Evolutionary conservation across 148 eudicot species (phyloP).

Genomic region (Camellia sinensis): DNA sequence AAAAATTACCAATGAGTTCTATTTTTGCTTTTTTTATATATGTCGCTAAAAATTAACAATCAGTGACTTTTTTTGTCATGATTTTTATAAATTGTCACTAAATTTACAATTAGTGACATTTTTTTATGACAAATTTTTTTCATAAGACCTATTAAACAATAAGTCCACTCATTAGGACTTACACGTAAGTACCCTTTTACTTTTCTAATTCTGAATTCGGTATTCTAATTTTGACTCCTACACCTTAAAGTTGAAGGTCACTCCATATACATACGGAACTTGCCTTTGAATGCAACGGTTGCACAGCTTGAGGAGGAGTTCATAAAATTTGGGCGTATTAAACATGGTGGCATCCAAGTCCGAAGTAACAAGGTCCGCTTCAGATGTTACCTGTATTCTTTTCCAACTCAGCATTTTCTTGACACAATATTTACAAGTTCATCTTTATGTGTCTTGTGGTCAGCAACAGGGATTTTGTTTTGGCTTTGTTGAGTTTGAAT

Average conservation of each 20-base stretch:
- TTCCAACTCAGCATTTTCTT: neutral
- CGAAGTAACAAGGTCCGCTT: conserved; percentile 62
- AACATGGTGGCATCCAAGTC: conserved; percentile 74
- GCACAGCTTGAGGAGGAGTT: conserved; percentile 63
- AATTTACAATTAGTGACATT: no score
- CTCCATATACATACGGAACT: conserved; percentile 62
- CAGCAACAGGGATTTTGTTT: conserved; percentile 71
- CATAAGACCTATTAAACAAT: no score
- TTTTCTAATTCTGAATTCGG: neutral
- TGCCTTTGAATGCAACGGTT: conserved; percentile 55
- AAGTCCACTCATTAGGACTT: no score
- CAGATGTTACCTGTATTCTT: conserved; percentile 6
- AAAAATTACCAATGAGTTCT: no score
- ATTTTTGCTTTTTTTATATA: no score
- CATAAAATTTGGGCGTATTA: conserved; percentile 60
- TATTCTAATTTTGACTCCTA: neutral
- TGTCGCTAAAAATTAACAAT: no score
- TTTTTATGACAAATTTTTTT: no score
- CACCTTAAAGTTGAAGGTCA: conserved; percentile 44
- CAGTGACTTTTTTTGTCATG: no score
- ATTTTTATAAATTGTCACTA: no score
- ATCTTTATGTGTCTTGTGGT: conserved; percentile 13
- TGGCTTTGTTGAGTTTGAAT: conserved; percentile 77
- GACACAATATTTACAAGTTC: neutral
- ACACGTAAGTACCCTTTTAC: no score